A percentile compares a stretch with the other conserved stretches of the same genome.
These are phyloP conservation scores for Hemileccinum rubropunctum DNA, from an alignment of 768 basidiomycete species.

Conservation along the genomic window DNA sequence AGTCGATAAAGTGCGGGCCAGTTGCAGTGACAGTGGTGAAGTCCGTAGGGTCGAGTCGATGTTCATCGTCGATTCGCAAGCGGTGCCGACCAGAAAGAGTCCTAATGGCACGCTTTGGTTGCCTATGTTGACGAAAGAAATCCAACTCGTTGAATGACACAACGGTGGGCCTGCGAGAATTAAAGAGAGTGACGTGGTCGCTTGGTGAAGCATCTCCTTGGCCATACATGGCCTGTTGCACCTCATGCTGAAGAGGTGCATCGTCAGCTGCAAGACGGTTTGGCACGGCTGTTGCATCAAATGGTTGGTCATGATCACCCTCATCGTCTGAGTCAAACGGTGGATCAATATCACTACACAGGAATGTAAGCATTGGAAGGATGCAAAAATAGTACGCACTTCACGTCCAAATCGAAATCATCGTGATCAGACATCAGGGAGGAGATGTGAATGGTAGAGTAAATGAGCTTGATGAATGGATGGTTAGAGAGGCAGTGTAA, in stretches of 20 bases:
- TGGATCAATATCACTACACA: no score
- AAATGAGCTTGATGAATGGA: no score
- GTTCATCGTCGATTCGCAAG: not conserved
- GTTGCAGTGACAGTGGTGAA: no score
- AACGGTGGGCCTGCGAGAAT: not conserved
- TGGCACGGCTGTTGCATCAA: not conserved
- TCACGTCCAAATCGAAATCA: no score
- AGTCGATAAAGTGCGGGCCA: constrained; percentile 5
- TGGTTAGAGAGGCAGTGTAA: no score
- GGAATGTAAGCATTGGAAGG: no score
- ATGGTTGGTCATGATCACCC: not conserved
- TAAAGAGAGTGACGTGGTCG: not conserved
- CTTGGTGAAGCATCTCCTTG: not conserved
- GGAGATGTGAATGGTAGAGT: no score
- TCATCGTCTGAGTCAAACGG: no score
- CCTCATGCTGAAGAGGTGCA: not conserved
- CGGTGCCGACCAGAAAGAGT: not conserved
- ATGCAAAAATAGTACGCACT: no score
- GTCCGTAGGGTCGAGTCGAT: not conserved
- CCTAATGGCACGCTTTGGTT: not conserved
- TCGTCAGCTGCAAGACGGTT: not conserved
- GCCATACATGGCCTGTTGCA: not conserved
- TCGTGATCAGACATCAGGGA: no score
- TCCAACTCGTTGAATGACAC: not conserved
- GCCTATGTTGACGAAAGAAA: not conserved